Conservation (phyloP, 2,329 filamentous ascomycete genomes). For the Sporothrix curviconia region DNA sequence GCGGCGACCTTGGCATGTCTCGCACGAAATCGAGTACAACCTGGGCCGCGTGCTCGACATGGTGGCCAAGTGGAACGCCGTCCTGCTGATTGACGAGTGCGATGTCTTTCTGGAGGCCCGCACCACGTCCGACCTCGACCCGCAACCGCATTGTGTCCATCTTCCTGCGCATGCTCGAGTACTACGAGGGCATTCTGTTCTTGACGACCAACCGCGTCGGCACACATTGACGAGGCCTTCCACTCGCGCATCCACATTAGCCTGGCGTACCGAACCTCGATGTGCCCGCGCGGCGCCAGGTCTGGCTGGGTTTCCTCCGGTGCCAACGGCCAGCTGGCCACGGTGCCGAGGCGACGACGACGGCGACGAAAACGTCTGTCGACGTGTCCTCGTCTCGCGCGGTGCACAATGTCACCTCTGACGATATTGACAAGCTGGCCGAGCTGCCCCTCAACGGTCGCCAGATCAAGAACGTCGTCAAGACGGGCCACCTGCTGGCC, state of each 20-base stretch:
- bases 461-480: conserved; percentile 30
- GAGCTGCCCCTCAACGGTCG: conserved; percentile 25
- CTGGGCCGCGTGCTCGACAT: conserved; percentile 65
- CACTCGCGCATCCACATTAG: conserved; percentile 42
- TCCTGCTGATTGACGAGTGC: conserved; percentile 65
- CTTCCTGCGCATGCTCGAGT: conserved; percentile 39
- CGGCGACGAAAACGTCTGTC: not conserved
- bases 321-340: not conserved
- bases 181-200: conserved; percentile 44
- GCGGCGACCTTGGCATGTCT: conserved; percentile 66
- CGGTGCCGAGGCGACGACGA: not conserved
- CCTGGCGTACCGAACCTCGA: conserved; percentile 34
- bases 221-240: conserved; percentile 41
- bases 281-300: conserved; percentile 19
- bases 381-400: not conserved
- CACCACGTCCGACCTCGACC: conserved; percentile 27
- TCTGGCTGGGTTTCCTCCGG: conserved; percentile 19
- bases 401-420: not conserved
- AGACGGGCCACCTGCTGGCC: conserved; percentile 26
- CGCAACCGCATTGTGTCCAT: conserved; percentile 36
- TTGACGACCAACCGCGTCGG: conserved; percentile 42
- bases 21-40: conserved; percentile 57
- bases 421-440: conserved; percentile 21
- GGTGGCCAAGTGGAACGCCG: conserved; percentile 64
- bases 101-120: conserved; percentile 32